phyloP scores from a whole-genome alignment of 768 basidiomycete species.

The Boletus vermiculosoides region DNA sequence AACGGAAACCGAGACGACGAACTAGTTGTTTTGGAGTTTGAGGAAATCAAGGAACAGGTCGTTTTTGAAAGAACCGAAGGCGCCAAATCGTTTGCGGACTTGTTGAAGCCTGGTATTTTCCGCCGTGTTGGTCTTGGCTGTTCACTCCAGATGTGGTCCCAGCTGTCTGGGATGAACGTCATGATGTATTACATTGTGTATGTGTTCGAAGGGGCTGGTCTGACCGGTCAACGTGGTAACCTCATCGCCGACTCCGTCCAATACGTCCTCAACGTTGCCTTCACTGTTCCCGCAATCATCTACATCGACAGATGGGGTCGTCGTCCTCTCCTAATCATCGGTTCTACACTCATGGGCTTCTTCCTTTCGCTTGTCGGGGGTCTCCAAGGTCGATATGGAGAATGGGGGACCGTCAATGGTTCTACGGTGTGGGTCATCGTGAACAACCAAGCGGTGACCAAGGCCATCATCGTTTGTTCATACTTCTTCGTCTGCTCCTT shows the following conservation, averaged over 20 bases:
- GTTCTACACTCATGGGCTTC: conserved; percentile 68
- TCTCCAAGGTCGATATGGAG: conserved; percentile 64
- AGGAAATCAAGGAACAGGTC: conserved; percentile 59
- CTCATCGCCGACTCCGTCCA: conserved; percentile 74
- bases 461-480: conserved; percentile 72
- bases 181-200: conserved; percentile 69
- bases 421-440: conserved; percentile 59
- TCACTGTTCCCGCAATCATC: conserved; percentile 47
- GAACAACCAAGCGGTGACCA: conserved; percentile 54
- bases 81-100: conserved; percentile 66
- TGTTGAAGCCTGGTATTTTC: conserved; percentile 62
- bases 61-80: conserved; percentile 66
- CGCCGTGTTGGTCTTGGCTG: conserved; percentile 71
- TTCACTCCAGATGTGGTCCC: conserved; percentile 79
- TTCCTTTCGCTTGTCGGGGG: conserved; percentile 78
- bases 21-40: conserved; percentile 67
- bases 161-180: conserved; percentile 74
- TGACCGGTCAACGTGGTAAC: conserved; percentile 71
- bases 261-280: conserved; percentile 42
- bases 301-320: conserved; percentile 82
- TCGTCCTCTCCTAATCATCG: conserved; percentile 68
- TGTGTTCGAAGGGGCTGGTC: conserved; percentile 74
- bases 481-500: conserved; percentile 77
- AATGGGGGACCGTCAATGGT: conserved; percentile 52
- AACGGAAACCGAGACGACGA: conserved; percentile 53